Base-by-base conservation (phyloP, 2,329 filamentous ascomycete species). In the Calonectria pseudoreteaudii region DNA sequence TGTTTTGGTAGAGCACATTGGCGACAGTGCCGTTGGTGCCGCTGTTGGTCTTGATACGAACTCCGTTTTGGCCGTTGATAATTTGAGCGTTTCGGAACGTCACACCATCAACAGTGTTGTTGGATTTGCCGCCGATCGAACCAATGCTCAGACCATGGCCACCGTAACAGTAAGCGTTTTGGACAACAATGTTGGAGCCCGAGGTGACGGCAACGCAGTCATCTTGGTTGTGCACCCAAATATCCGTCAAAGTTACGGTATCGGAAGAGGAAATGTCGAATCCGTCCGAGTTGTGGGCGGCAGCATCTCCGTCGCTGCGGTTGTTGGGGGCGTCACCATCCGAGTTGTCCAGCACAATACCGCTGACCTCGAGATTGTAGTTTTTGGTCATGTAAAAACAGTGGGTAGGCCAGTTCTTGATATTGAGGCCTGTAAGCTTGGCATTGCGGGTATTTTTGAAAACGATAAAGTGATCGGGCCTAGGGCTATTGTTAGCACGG, bases 201-300 rank as follows among this genome's bases (percentile, higher is more conserved):
- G 87, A 89, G 81, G 90, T 91, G 65, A 89, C 77, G 14, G 90
- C 89, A 23, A 91, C 84, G 77, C 90, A 91, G 78, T 91, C 90
- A 75, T 91, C 90, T 82, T 91, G 90, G 84, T 91, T 91, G 78
- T 88, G 86, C 60, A 91, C 85, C 66, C 83, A 86, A 60, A 88
- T 87, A 64, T 86, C 86, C 30, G 83, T 83, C 70, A 91, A 90
- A 65, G 84, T 86, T 53, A 91, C 84, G 68, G 84, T 84, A 36
- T 81, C 84, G 30, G 86, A 89, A 66, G 80, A 83, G 62, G 87
- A 87, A 71, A 91, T 86, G 76, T 91, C 89, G 78, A 91, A 91
- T 3, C 86, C 90, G 77, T 91, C 90, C 0, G 89, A 91, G 84
- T 91, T 91, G 77, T 87, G 81, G 34, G 78, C 82, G 30, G 73